Evolutionary conservation across 768 basidiomycete species (phyloP).

Genomic region (Phlegmacium glaucopus): DNA sequence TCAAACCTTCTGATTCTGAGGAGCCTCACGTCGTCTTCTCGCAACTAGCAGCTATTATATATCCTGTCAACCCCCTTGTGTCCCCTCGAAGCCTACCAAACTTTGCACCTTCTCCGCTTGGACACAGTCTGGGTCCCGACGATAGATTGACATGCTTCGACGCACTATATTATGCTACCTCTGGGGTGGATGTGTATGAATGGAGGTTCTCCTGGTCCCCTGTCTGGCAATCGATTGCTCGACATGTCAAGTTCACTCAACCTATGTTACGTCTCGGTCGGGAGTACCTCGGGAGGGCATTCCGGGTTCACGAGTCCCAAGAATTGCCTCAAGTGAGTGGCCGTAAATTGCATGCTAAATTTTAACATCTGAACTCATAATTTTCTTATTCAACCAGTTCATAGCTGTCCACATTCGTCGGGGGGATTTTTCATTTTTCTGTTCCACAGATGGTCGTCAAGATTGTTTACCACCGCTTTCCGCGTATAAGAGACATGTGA

Average conservation of each 20-base stretch:
- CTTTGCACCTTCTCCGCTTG: conserved; percentile 21
- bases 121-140: conserved; percentile 24
- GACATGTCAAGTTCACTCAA: conserved; percentile 32
- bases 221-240: conserved; percentile 39
- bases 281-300: conserved; percentile 30
- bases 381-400: conserved; percentile 15
- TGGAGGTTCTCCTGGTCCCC: conserved; percentile 37
- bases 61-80: conserved; percentile 18
- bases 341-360: not conserved
- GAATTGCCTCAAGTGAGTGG: conserved; percentile 32
- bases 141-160: conserved; percentile 32
- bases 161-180: conserved; percentile 29
- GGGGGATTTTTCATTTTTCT: conserved; percentile 37
- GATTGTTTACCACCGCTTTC: conserved; percentile 36
- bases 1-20: conserved; percentile 13
- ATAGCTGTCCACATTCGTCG: conserved; percentile 44
- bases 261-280: conserved; percentile 26
- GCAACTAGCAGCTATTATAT: conserved; percentile 27
- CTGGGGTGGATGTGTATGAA: conserved; percentile 25
- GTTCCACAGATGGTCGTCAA: conserved; percentile 20
- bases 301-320: conserved; percentile 16
- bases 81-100: conserved; percentile 17
- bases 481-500: conserved; percentile 31
- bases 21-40: conserved; percentile 26
- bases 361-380: not conserved